Conservation (phyloP, 2,329 filamentous ascomycete genomes). For the Coleophoma eucalyptorum region DNA sequence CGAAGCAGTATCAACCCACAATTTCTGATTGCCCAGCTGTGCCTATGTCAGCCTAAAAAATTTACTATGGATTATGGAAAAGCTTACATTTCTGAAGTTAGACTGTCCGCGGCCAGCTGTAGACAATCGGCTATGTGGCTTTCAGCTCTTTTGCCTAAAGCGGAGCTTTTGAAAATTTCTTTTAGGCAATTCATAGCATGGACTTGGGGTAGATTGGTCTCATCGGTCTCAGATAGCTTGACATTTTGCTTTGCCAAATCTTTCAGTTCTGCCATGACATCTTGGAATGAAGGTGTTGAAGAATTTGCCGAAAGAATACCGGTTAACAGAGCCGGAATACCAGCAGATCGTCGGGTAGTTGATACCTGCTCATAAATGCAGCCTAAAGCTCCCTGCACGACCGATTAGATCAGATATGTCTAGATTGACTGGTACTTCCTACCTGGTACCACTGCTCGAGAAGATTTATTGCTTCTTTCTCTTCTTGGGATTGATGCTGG, state of each 20-base stretch:
- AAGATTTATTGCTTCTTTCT: slow-evolving; percentile 15
- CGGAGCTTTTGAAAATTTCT: slow-evolving; percentile 83
- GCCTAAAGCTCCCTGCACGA: slow-evolving; percentile 52
- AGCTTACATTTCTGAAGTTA: slow-evolving; percentile 72
- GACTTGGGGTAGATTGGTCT: slow-evolving; percentile 77
- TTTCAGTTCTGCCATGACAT: slow-evolving; percentile 60
- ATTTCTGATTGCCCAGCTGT: slow-evolving; percentile 88
- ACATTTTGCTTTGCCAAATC: slow-evolving; percentile 53
- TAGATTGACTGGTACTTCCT: slow-evolving; percentile 14
- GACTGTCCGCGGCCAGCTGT: slow-evolving; percentile 72
- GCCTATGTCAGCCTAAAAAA: neutral
- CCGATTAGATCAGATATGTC: slow-evolving; percentile 14
- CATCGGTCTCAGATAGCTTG: slow-evolving; percentile 52
- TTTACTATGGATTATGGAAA: neutral
- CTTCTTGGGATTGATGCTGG: slow-evolving; percentile 43
- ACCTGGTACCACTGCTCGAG: slow-evolving; percentile 71
- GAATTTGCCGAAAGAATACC: slow-evolving; percentile 71
- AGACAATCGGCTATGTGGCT: slow-evolving; percentile 70
- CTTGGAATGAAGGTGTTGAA: slow-evolving; percentile 54
- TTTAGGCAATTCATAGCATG: slow-evolving; percentile 93
- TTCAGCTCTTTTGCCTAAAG: slow-evolving; percentile 70
- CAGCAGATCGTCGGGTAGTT: slow-evolving; percentile 86
- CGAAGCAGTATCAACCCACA: slow-evolving; percentile 87
- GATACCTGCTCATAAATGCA: slow-evolving; percentile 74
- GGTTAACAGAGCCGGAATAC: slow-evolving; percentile 81